Base-by-base conservation (phyloP, 768 basidiomycete species). In the Suillus ampliporus region DNA sequence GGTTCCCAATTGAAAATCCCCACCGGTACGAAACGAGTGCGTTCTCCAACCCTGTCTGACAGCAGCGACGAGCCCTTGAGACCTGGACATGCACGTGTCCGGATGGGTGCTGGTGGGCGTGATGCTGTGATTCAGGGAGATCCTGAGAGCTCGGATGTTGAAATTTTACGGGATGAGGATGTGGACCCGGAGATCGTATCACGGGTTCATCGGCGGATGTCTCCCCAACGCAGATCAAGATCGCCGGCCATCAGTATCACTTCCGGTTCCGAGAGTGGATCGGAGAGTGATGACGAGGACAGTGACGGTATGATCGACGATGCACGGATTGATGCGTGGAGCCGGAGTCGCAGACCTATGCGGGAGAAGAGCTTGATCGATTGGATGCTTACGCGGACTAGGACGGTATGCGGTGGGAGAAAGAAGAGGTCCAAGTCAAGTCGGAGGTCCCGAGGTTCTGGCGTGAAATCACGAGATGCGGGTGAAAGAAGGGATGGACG, bases 381-480 rank as follows among this genome's bases (percentile, higher is more conserved):
- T 66, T 86, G 85, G 71, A 92, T 92, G 90, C 68, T 92, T 53
- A 77, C 79, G 15, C 79, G 83, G 52, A 81, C 82, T 2, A 64
- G 72, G 65, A 60, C 60, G 40, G 35, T 66, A 71, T 59, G 41
- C 17, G 53, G 43, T 58, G 44, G 62, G 48, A 60, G 71, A 65
- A 57, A 72, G 44, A 10, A 65, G 44, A 69, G 60, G 61, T 23
- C 15, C 9, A 56, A 56, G 54, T 40, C 54, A 56, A 28, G 15
- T 56, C 67, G 70, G 59, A 61, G 67, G 40, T 37, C 66, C 26
- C 57, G 48, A 37, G 46, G 56, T 38, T 58, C 67, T 35, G 65
- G 59, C 8, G 23, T 40, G 5, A 73, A 58, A 43, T 52, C 63
- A 21, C 60, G 60, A 37, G 62, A 63, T 48, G 50, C 58, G 19